phyloP scores from a whole-genome alignment of 2,329 filamentous ascomycete genomes.

The Ustilaginoidea virens region DNA sequence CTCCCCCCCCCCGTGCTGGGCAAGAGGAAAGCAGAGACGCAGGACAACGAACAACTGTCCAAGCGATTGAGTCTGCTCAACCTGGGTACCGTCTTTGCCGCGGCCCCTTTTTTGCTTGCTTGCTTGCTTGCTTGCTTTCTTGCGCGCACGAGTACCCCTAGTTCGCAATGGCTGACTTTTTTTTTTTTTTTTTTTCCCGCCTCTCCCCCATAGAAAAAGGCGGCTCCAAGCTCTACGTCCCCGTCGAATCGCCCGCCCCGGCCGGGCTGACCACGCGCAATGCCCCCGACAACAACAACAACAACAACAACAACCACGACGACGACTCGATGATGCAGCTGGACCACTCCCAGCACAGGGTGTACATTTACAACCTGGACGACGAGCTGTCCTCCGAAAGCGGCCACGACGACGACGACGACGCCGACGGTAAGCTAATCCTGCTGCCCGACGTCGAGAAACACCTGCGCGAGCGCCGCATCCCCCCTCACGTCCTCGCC shows the following conservation, averaged over 20 bases:
- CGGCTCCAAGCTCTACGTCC: slow-evolving; percentile 49
- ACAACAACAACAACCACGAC: slow-evolving; percentile 7
- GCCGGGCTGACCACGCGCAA: slow-evolving; percentile 9
- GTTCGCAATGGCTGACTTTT: no score
- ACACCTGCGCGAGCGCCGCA: slow-evolving; percentile 57
- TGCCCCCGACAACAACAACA: not conserved
- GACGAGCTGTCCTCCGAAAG: slow-evolving; percentile 55
- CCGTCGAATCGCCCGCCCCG: slow-evolving; percentile 37
- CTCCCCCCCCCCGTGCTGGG: slow-evolving; percentile 11
- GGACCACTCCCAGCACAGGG: slow-evolving; percentile 72
- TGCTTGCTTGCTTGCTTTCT: not conserved
- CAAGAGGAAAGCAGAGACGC: slow-evolving; percentile 46
- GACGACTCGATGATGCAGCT: slow-evolving; percentile 65
- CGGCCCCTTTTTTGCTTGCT: no score
- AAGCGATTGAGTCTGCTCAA: slow-evolving; percentile 75
- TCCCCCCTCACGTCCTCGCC: slow-evolving; percentile 48
- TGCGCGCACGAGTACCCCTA: no score
- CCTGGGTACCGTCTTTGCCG: slow-evolving; percentile 45
- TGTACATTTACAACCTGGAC: slow-evolving; percentile 85
- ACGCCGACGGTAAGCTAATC: slow-evolving; percentile 45
- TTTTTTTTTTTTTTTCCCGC: no score
- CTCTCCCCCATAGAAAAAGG: slow-evolving; percentile 33
- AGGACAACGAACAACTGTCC: slow-evolving; percentile 58
- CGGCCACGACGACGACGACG: slow-evolving; percentile 18
- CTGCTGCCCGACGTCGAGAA: slow-evolving; percentile 80